A percentile compares a stretch with the other conserved stretches of the same genome.
Evolutionary conservation across 1,284 basidiomycete genomes (phyloP).

Genomic region (Fomes fomentarius): DNA sequence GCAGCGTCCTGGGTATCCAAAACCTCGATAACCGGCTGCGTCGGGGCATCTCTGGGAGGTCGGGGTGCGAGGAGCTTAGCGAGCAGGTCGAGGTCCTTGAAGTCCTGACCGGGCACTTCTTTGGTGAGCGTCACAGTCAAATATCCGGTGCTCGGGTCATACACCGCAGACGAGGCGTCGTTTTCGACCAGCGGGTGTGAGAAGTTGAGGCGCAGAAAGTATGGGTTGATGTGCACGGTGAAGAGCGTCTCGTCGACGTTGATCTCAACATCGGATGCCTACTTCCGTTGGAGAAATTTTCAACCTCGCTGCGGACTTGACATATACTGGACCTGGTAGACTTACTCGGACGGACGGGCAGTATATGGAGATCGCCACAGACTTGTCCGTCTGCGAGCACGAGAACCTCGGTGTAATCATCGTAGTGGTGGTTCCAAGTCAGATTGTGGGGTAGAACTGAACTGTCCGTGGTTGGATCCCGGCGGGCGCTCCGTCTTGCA

Average conservation of each 20-base stretch:
- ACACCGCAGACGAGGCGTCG: conserved; percentile 67
- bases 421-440: too few relatives aligned
- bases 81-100: conserved; percentile 76
- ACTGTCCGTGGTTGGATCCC: conserved; percentile 11
- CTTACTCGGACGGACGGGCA: conserved; percentile 80
- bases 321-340: conserved; percentile 17
- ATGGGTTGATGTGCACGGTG: conserved; percentile 78
- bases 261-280: conserved; percentile 82
- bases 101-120: conserved; percentile 61
- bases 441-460: too few relatives aligned
- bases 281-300: conserved; percentile 32
- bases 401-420: conserved; percentile 85
- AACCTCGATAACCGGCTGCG: conserved; percentile 65
- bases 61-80: conserved; percentile 75
- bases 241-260: conserved; percentile 71
- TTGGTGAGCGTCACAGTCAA: conserved; percentile 75
- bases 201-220: conserved; percentile 79
- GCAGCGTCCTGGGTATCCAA: conserved; percentile 43
- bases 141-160: conserved; percentile 73
- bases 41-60: conserved; percentile 38
- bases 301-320: conserved; percentile 22
- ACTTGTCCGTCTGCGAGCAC: conserved; percentile 66
- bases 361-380: conserved; percentile 66
- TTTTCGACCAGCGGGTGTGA: conserved; percentile 67
- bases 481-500: conserved; percentile 23